Evolutionary conservation across 345 rosid genomes (phyloP).

Genomic region (Hibiscus tridactylites): DNA sequence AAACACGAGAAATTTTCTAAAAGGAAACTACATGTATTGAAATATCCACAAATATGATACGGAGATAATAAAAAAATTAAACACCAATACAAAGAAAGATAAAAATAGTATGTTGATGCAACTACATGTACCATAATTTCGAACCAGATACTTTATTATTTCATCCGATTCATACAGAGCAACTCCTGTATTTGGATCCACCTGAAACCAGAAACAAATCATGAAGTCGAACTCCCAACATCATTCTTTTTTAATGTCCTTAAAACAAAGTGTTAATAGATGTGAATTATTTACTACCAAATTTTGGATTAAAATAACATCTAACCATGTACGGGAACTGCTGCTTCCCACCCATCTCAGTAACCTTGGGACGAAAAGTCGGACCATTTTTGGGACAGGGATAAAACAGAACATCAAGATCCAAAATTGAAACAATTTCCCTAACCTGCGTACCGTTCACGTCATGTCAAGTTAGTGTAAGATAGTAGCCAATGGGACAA

Average conservation of each 20-base stretch:
- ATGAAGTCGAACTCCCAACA: slow-evolving; percentile 6
- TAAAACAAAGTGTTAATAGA: not conserved
- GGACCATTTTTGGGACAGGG: slow-evolving; percentile 92
- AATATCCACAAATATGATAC: not conserved
- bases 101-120: not conserved
- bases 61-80: not conserved
- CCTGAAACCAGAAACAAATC: slow-evolving; percentile 33
- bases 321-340: slow-evolving; percentile 95
- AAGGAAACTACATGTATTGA: not conserved
- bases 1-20: not conserved
- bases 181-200: slow-evolving; percentile 87
- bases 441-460: slow-evolving; percentile 51
- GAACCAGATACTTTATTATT: slow-evolving; percentile 71
- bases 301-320: slow-evolving; percentile 3
- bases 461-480: not conserved
- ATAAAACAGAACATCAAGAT: slow-evolving; percentile 82
- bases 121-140: slow-evolving; percentile 60
- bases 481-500: not conserved
- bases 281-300: not conserved
- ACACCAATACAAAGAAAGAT: not conserved
- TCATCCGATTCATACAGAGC: slow-evolving; percentile 91
- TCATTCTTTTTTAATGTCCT: not conserved
- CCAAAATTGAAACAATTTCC: slow-evolving; percentile 81
- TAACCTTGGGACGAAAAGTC: slow-evolving; percentile 71
- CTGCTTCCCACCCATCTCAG: slow-evolving; percentile 77